Conservation (phyloP, 2,329 filamentous ascomycete species). For the Alternaria sp. region DNA sequence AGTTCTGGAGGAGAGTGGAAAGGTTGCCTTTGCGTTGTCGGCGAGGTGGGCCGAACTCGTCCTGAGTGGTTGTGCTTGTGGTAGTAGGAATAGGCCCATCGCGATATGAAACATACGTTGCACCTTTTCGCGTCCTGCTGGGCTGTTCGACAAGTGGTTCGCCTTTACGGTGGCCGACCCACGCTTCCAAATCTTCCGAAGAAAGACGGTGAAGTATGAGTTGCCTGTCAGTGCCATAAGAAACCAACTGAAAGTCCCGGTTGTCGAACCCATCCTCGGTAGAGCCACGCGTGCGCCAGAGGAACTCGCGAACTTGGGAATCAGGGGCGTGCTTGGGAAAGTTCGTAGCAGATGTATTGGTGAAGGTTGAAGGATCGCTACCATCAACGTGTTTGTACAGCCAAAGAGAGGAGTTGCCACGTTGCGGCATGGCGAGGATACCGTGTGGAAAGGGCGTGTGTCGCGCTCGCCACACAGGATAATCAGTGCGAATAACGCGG, state of each 20-base stretch:
- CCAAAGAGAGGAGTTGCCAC: conserved; percentile 82
- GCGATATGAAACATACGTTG: conserved; percentile 83
- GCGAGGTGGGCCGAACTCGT: conserved; percentile 25
- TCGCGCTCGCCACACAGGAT: conserved; percentile 88
- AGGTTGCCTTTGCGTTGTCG: conserved; percentile 32
- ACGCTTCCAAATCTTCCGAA: conserved; percentile 63
- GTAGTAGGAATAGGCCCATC: conserved; percentile 51
- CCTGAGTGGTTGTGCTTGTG: conserved; percentile 18
- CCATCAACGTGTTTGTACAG: conserved; percentile 73
- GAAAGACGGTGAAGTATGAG: conserved; percentile 79
- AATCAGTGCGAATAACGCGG: conserved; percentile 78
- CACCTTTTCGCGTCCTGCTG: conserved; percentile 80
- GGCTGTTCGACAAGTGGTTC: conserved; percentile 68
- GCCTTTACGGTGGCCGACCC: conserved; percentile 77
- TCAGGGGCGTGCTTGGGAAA: conserved; percentile 61
- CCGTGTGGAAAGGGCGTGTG: conserved; percentile 91
- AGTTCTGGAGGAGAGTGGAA: conserved; percentile 35
- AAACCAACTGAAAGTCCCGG: conserved; percentile 89
- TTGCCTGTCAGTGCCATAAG: conserved; percentile 88
- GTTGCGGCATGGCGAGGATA: conserved; percentile 88
- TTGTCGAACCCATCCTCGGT: conserved; percentile 73
- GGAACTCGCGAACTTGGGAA: conserved; percentile 80
- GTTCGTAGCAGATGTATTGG: conserved; percentile 49
- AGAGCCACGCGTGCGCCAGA: conserved; percentile 80
- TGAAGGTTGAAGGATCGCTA: conserved; percentile 38